Conservation (phyloP, 495 filamentous ascomycete species). For the Entonaema liquescens region DNA sequence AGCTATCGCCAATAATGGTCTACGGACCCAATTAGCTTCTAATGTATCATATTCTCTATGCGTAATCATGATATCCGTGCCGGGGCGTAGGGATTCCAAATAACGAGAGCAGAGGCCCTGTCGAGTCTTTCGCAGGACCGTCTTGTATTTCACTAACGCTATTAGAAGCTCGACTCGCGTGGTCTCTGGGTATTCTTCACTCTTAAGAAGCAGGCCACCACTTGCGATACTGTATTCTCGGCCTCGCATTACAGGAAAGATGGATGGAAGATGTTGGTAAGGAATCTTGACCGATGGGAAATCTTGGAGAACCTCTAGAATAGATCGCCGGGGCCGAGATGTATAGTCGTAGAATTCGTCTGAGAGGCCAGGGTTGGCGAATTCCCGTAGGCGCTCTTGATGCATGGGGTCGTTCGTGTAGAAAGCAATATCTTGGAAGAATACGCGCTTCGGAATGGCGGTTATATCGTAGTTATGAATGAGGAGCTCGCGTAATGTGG, state of each 20-base stretch:
- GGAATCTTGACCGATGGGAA: constrained; percentile 87
- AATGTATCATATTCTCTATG: constrained; percentile 48
- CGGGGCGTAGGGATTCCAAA: constrained; percentile 67
- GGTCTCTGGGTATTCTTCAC: not conserved
- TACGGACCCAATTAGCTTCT: not conserved
- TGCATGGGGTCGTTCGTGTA: constrained; percentile 77
- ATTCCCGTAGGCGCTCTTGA: constrained; percentile 82
- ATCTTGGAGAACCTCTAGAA: constrained; percentile 90
- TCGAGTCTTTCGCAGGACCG: constrained; percentile 83
- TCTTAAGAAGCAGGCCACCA: constrained; percentile 58
- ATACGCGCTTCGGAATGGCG: constrained; percentile 84
- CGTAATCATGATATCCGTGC: constrained; percentile 65
- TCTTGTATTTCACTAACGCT: constrained; percentile 92
- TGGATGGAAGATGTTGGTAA: constrained; percentile 70
- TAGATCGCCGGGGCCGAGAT: constrained; percentile 86
- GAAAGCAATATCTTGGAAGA: constrained; percentile 78
- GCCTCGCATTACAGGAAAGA: constrained; percentile 78
- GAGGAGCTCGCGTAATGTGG: constrained; percentile 80
- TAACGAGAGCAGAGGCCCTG: constrained; percentile 93
- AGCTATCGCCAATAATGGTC: constrained; percentile 80
- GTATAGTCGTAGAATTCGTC: constrained; percentile 98
- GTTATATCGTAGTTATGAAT: constrained; percentile 86
- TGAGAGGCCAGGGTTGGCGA: constrained; percentile 75
- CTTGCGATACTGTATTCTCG: constrained; percentile 91
- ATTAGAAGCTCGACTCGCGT: constrained; percentile 77